A percentile compares a stretch with the other conserved stretches of the same genome.
Conservation (phyloP, 768 basidiomycete genomes). For the Phlebiopsis gigantea region DNA sequence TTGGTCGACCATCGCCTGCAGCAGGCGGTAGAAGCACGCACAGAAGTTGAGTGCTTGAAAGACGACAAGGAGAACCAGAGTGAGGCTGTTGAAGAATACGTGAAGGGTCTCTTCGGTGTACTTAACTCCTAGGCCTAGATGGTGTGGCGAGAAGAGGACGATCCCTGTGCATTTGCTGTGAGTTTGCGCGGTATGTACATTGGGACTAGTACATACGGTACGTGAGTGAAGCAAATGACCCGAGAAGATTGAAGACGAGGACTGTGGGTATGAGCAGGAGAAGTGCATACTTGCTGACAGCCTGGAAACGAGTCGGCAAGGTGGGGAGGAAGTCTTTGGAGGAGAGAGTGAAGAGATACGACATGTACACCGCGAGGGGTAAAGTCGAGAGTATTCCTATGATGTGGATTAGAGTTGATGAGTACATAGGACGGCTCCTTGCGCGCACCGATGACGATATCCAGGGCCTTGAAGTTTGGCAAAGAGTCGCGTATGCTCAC, state of each 20-base stretch:
- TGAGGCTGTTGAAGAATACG: slow-evolving; percentile 57
- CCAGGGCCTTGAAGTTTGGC: slow-evolving; percentile 44
- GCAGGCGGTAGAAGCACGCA: slow-evolving; percentile 54
- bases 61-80: slow-evolving; percentile 52
- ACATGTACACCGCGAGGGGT: slow-evolving; percentile 58
- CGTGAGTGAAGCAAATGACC: slow-evolving; percentile 57
- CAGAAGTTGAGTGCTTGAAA: slow-evolving; percentile 57
- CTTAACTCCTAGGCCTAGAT: slow-evolving; percentile 28
- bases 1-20: slow-evolving; percentile 43
- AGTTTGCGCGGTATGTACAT: too few species aligned
- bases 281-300: slow-evolving; percentile 39
- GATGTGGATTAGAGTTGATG: neutral
- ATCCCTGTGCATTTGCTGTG: too few species aligned
- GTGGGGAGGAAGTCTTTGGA: slow-evolving; percentile 42
- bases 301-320: slow-evolving; percentile 47
- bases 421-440: neutral
- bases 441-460: slow-evolving; percentile 56
- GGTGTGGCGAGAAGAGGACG: neutral
- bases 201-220: slow-evolving; percentile 57
- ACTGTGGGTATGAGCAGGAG: slow-evolving; percentile 52
- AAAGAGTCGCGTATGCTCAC: slow-evolving; percentile 45
- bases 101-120: slow-evolving; percentile 35
- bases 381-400: slow-evolving; percentile 53
- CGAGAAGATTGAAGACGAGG: slow-evolving; percentile 49
- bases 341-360: slow-evolving; percentile 58